Conservation (phyloP, 257 asterid species). For the Paraleonurus japonicus region DNA sequence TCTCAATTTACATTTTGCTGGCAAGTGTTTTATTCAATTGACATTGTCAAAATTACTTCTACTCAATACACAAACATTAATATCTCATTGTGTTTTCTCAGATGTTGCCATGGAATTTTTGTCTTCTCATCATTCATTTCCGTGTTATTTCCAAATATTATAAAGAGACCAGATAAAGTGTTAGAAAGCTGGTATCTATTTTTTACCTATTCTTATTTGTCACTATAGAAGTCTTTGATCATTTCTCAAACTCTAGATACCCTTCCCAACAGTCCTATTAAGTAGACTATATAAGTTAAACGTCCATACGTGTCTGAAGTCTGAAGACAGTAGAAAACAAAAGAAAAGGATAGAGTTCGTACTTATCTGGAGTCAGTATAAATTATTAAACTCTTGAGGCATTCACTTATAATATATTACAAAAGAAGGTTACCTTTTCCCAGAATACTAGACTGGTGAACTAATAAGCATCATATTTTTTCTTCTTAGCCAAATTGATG, state of each 20-base stretch:
- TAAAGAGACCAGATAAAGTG: too few relatives aligned
- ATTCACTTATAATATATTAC: too few relatives aligned
- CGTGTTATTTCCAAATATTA: too few relatives aligned
- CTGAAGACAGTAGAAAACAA: background rate
- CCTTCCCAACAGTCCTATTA: background rate
- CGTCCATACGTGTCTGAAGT: background rate
- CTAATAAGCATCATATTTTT: background rate
- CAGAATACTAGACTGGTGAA: background rate
- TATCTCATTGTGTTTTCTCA: too few relatives aligned
- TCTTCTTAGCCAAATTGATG: background rate
- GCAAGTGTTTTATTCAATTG: too few relatives aligned
- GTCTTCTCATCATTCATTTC: too few relatives aligned
- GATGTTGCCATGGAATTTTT: too few relatives aligned
- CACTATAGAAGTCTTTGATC: background rate
- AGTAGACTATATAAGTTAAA: background rate
- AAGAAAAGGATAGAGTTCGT: background rate
- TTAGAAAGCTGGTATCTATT: too few relatives aligned
- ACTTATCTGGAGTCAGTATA: background rate
- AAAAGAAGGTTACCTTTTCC: background rate
- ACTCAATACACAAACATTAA: too few relatives aligned
- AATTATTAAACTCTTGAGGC: background rate
- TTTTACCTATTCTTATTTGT: too few relatives aligned
- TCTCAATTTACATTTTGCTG: too few relatives aligned
- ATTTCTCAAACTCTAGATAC: background rate
- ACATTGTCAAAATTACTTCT: too few relatives aligned